These are phyloP conservation scores for Aleurites moluccanus DNA, from an alignment of 441 rosid genomes.

Conservation along the genomic window DNA sequence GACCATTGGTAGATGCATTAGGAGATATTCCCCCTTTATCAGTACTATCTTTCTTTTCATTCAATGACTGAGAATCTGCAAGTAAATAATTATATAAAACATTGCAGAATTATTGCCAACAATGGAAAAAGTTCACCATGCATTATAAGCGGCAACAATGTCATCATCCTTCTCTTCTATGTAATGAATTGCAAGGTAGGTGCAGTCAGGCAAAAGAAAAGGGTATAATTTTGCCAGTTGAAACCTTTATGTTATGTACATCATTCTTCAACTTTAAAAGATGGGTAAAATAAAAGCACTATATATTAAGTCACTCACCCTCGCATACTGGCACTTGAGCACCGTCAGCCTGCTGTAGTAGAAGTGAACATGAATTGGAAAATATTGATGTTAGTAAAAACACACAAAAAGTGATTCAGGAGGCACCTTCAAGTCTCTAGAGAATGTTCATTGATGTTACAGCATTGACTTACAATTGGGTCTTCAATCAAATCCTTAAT, in stretches of 20 bases:
- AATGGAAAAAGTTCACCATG: neutral
- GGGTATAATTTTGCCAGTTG: neutral
- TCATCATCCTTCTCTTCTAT: neutral
- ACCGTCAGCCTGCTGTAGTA: conserved; percentile 41
- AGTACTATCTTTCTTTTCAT: conserved; percentile 36
- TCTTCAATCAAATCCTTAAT: conserved; percentile 34
- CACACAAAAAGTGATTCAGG: conserved; percentile 5
- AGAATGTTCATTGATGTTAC: conserved; percentile 4
- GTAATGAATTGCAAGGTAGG: neutral
- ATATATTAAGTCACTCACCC: conserved; percentile 38
- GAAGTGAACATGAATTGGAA: conserved; percentile 16
- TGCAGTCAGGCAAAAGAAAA: neutral
- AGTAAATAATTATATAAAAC: conserved; percentile 12
- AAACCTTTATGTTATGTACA: too few relatives aligned
- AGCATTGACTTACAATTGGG: conserved; percentile 40
- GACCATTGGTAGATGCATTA: conserved; percentile 33
- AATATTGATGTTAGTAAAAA: conserved; percentile 15
- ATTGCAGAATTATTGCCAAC: neutral
- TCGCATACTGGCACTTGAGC: conserved; percentile 30
- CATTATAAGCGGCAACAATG: neutral
- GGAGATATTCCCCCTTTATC: conserved; percentile 41
- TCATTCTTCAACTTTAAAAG: conserved; percentile 1
- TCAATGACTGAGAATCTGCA: conserved; percentile 42
- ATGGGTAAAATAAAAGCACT: neutral
- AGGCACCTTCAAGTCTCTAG: conserved; percentile 14